These are phyloP conservation scores for Triticum turgidum DNA, from an alignment of 176 grass and related monocot genomes.

Conservation along the genomic window DNA sequence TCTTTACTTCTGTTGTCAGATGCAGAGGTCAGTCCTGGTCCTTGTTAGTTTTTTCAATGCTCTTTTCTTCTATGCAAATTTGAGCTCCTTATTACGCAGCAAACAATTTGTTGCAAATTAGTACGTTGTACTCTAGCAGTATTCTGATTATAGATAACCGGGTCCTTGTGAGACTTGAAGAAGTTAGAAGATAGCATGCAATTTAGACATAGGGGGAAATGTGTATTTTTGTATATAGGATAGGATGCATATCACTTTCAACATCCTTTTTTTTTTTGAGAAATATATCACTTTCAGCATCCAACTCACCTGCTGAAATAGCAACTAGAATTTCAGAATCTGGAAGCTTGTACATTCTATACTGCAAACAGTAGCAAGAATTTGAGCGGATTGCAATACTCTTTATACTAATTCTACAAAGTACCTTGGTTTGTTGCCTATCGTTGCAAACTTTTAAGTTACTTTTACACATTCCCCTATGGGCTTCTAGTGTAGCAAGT, in stretches of 20 bases:
- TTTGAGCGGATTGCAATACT: not conserved
- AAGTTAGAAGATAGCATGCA: not conserved
- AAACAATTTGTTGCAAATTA: not conserved
- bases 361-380: not conserved
- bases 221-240: not conserved
- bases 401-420: not conserved
- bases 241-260: slow-evolving; percentile 7
- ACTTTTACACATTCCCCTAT: not conserved
- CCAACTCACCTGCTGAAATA: not conserved
- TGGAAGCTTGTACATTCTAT: not conserved
- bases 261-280: not conserved
- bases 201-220: not conserved
- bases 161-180: not conserved
- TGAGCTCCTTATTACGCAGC: not conserved
- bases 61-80: slow-evolving; percentile 11
- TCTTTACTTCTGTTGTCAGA: slow-evolving; percentile 83
- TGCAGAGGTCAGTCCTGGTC: slow-evolving; percentile 77
- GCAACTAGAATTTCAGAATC: not conserved
- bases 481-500: not conserved
- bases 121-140: slow-evolving; percentile 6
- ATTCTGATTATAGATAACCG: not conserved
- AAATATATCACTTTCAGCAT: not conserved
- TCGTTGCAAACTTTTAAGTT: not conserved
- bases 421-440: slow-evolving; percentile 9
- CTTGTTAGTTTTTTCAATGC: slow-evolving; percentile 11